Evolutionary conservation across 108 stramenopile genomes (phyloP).

Genomic region (Hondaea fermentalgiana): DNA sequence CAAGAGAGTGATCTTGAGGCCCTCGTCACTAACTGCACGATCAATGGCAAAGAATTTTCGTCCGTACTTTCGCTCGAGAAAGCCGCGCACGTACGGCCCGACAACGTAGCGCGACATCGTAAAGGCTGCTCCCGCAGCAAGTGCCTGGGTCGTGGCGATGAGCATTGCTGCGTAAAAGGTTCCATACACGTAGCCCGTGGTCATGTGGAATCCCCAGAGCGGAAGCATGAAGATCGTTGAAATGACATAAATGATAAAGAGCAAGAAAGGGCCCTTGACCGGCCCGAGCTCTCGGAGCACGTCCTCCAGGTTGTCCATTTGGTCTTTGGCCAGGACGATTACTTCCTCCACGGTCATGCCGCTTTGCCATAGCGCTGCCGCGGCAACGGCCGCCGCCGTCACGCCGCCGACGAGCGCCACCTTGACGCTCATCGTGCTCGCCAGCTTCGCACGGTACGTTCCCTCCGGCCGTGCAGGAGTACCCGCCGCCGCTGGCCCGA

Average conservation of each 20-base stretch:
- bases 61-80: background rate
- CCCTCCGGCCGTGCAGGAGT: background rate
- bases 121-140: background rate
- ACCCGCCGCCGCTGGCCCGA: background rate
- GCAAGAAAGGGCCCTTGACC: background rate
- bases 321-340: background rate
- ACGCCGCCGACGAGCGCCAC: background rate
- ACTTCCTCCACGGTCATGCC: background rate
- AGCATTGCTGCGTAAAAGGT: slow-evolving; percentile 3
- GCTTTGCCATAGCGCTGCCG: background rate
- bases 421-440: background rate
- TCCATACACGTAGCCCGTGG: background rate
- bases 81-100: background rate
- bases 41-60: background rate
- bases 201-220: slow-evolving; percentile 17
- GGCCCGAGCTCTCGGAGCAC: background rate
- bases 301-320: slow-evolving; percentile 16
- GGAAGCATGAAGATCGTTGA: slow-evolving; percentile 11
- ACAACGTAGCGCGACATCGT: background rate
- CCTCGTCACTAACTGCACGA: background rate
- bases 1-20: background rate
- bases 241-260: background rate
- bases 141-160: background rate
- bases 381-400: background rate
- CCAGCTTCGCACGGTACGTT: too few relatives aligned